Percentiles rank a stretch among this genome's conserved stretches.
phyloP scores from a whole-genome alignment of 345 rosid genomes.

The Erodium maritimum region DNA sequence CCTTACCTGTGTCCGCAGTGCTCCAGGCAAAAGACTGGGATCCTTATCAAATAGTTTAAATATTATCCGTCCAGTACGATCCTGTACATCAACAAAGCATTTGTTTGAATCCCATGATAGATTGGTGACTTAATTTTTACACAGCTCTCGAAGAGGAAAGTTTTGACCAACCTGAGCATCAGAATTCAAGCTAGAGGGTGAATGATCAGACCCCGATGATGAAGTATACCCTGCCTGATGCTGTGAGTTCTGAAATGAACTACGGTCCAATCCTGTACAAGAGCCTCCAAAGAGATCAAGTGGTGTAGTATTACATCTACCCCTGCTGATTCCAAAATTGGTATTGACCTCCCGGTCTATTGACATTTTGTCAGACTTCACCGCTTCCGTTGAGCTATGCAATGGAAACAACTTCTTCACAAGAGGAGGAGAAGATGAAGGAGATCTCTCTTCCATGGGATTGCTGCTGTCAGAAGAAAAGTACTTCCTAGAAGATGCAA shows the following conservation, averaged over 20 bases:
- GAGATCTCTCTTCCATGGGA: constrained; percentile 63
- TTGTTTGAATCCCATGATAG: constrained; percentile 5
- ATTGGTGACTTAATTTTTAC: neutral
- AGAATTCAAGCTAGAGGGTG: constrained; percentile 66
- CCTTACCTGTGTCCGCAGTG: constrained; percentile 54
- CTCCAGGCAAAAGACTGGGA: constrained; percentile 72
- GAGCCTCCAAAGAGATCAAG: constrained; percentile 65
- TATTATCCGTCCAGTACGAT: constrained; percentile 60
- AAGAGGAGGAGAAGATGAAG: constrained; percentile 70
- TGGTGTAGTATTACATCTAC: constrained; percentile 27
- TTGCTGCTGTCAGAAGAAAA: constrained; percentile 89
- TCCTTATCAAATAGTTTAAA: constrained; percentile 68
- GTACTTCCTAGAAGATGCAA: constrained; percentile 60
- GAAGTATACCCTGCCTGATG: constrained; percentile 62
- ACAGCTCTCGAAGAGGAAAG: neutral
- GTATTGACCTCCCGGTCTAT: constrained; percentile 24
- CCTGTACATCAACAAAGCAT: constrained; percentile 19
- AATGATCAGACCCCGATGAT: constrained; percentile 86
- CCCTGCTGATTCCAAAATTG: constrained; percentile 30
- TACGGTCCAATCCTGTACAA: constrained; percentile 29
- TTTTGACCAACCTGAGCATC: constrained; percentile 52
- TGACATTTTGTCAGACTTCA: constrained; percentile 36
- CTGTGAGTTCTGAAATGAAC: constrained; percentile 38
- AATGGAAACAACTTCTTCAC: constrained; percentile 67
- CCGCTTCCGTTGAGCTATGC: constrained; percentile 44